Base-by-base conservation (phyloP, 371 early-diverging fungal species). In the Capillidium rhysosporum region DNA sequence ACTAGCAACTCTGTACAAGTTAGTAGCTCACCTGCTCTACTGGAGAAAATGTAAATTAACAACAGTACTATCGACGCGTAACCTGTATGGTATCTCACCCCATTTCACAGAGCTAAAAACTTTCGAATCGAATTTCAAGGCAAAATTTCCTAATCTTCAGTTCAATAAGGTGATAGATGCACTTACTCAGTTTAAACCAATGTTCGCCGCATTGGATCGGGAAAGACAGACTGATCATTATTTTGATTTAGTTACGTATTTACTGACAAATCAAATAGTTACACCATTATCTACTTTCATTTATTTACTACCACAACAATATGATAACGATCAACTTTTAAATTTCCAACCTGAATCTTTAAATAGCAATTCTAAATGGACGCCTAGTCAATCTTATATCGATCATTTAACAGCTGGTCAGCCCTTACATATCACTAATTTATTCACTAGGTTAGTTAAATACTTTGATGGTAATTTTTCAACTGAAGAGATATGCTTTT, bases 31-130 rank as follows among this genome's bases (percentile, higher is more conserved):
- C 64, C 66, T 95, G 31, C 82, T 90, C 39, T 88, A 83, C 60
- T 92, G 93, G 92, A 62, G 75, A 41, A 84, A 86, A 57, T 92
- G 92, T 2, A 82, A 82, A 58, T 65, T 92, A 34, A 85, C 92
- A 40, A 78, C 86, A 63, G 82, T 83, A 7, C 79, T 92, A 44
- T 74, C 70, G 55, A 68, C 77, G 30, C 66, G 77, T 43, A 86
- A 87, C 56, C 75, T 84, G 9, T 94, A 92, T 61, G 80, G 84
- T 1, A 74, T 86, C 0, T 72, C 84, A 0, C 82, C 82, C 9
- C 20, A 53, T 10, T 10, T 47, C 25, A 0, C 62, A 73, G 46
- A 79, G 80, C 0, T 72, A 70, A 46, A 56, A 80, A 21, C 65
- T 69, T 34, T 69, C 68, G 81, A 84, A 69, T 61, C 70, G 49